A percentile compares a stretch with the other conserved stretches of the same genome.
Evolutionary conservation across 1,284 basidiomycete species (phyloP).

Genomic region (Sutorius eximius): DNA sequence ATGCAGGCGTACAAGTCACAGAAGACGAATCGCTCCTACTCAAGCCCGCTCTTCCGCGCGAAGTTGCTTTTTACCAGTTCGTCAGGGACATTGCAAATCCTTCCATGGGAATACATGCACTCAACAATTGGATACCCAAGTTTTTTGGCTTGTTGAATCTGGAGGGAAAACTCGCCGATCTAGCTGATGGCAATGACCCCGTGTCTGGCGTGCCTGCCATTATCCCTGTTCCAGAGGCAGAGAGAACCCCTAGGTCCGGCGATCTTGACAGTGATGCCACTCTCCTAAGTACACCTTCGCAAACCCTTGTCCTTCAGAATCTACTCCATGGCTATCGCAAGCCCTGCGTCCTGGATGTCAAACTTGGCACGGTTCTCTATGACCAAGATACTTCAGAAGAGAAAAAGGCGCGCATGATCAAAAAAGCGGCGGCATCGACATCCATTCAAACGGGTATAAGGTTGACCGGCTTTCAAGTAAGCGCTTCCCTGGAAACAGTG

Average conservation of each 20-base stretch:
- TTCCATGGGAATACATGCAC: constrained; percentile 15
- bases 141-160: constrained; percentile 77
- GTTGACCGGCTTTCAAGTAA: constrained; percentile 87
- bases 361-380: constrained; percentile 86
- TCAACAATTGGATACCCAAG: constrained; percentile 63
- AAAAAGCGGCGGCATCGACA: constrained; percentile 71
- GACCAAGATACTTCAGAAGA: constrained; percentile 69
- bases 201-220: constrained; percentile 35
- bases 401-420: constrained; percentile 79
- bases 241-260: background rate
- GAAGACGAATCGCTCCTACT: constrained; percentile 81
- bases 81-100: constrained; percentile 41
- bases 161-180: constrained; percentile 54
- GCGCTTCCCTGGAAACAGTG: constrained; percentile 15
- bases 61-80: constrained; percentile 80
- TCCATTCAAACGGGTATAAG: constrained; percentile 75
- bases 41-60: constrained; percentile 75
- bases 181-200: background rate
- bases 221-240: background rate
- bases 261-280: background rate
- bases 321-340: constrained; percentile 69
- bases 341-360: constrained; percentile 89
- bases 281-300: constrained; percentile 29
- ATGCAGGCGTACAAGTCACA: constrained; percentile 72
- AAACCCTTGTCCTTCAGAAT: constrained; percentile 87